Base-by-base conservation (phyloP, 2,329 filamentous ascomycete species). In the Fusarium caatingaense region DNA sequence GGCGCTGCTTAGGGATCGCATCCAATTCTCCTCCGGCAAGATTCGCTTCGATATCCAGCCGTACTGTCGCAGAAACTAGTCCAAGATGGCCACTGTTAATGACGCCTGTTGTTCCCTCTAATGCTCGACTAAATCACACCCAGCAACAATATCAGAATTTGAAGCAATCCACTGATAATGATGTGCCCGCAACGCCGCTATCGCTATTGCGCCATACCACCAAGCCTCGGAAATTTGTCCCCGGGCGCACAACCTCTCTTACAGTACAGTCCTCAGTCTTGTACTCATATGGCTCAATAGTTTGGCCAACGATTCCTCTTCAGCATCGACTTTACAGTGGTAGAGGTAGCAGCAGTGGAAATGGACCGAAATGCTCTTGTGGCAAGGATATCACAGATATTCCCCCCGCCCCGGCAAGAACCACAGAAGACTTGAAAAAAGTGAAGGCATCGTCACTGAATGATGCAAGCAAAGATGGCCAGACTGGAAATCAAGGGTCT, bases 1-100 rank as follows among this genome's bases (percentile, higher is more conserved):
- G 78, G 73, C 78, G 78, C 74, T 77, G 76, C 70, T 72, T 79
- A 60, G 74, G 77, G 64, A 75, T 76, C 56, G 62, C 66, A 57
- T 66, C 57, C 73, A 72, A 61, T 68, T 73, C 73, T 66, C 64
- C 59, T 64, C 58, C 56, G 60, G 63, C 64, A 56, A 72, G 73
- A 68, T 68, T 69, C 68, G 67, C 72, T 58, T 68, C 63, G 37
- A 47, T 46, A 49, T 60, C 60, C 63, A 60, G 67, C 57, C 69
- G 65, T 49, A 37, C 53, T 45, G 46, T 62, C 20, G 60, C 60
- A 62, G 60, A 68, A 64, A 55, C 55, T 27, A 53, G 46, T 53
- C 50, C 34, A 48, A 54, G 47, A 62, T 68, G 55, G 66, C 28
- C 61, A 49, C 51, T 53, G 56, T 54, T 46, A 50, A 55, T 64